Percentiles rank a stretch among this genome's conserved stretches.
These are phyloP conservation scores for Solanum chacoense DNA, from an alignment of 305 asterid species.

Conservation along the genomic window DNA sequence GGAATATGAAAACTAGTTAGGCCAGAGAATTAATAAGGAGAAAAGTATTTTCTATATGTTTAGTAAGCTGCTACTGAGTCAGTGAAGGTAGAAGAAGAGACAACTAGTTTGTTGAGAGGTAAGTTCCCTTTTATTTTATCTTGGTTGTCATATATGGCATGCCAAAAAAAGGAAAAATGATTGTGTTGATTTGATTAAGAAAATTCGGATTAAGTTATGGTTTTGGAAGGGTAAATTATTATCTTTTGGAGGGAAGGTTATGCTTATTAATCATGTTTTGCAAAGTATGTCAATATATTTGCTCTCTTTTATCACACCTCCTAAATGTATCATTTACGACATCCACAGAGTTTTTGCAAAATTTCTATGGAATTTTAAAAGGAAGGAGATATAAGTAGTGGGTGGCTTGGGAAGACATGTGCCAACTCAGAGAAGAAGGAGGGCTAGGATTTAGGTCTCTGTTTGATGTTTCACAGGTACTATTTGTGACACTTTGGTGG, in stretches of 20 bases:
- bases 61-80: not conserved
- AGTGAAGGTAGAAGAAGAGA: not conserved
- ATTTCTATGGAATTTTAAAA: too few relatives aligned
- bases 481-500: not conserved
- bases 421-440: not conserved
- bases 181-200: not conserved
- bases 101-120: not conserved
- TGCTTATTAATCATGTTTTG: too few relatives aligned
- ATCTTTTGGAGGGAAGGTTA: not conserved
- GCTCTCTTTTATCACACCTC: not conserved
- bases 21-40: not conserved
- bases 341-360: not conserved
- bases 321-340: not conserved
- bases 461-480: not conserved
- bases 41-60: not conserved
- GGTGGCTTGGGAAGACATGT: not conserved
- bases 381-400: not conserved
- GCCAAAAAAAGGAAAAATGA: not conserved
- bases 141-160: too few relatives aligned
- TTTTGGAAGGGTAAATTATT: not conserved
- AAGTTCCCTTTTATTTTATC: not conserved
- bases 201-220: not conserved
- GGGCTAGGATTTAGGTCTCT: not conserved
- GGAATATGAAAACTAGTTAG: not conserved
- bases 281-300: too few relatives aligned